Evolutionary conservation across 495 filamentous ascomycete genomes (phyloP), one percentile per base, ranked within the genome.

Genomic region (Amorphotheca resinae): DNA sequence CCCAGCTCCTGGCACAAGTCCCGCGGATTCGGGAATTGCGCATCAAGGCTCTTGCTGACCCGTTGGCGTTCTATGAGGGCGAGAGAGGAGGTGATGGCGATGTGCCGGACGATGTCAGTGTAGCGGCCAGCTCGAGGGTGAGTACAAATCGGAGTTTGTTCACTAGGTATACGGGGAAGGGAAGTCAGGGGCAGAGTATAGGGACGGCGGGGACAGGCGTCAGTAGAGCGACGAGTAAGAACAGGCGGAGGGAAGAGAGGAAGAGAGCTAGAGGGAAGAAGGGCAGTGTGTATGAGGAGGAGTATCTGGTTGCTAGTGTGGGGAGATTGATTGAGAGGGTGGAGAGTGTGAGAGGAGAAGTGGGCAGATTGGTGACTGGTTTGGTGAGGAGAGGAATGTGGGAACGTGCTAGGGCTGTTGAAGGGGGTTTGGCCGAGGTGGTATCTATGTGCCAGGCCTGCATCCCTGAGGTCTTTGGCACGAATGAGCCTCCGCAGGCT

Each of bases 251-350:
- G 12, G 91, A 96, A 59, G 91, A 98, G 68, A 79, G 93, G 53
- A 98, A 98, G 74, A 73, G 87, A 5, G 91, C 91, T 0, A 71
- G 84, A 20, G 91, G 91, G 11, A 85, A 93, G 59, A 95, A 95
- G 68, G 91, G 91, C 12, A 94, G 80, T 32, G 81, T 98, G 3
- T 98, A 96, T 57, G 91, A 98, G 55, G 91, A 96, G 59, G 91
- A 95, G 61, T 96, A 98, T 58, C 69, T 98, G 9, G 77, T 94
- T 33, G 89, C 84, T 53, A 85, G 79, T 49, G 77, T 95, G 25
- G 69, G 80, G n/a, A 66, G 91, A 26, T 66, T 96, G 30, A 74
- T 93, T 17, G 86, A 94, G 55, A 69, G 88, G 15, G 74, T 94
- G n/a, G 86, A 87, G 56, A 63, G 63, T 7, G 66, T 79, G 1